phyloP scores from a whole-genome alignment of 345 rosid genomes.

The Brassica cretica region DNA sequence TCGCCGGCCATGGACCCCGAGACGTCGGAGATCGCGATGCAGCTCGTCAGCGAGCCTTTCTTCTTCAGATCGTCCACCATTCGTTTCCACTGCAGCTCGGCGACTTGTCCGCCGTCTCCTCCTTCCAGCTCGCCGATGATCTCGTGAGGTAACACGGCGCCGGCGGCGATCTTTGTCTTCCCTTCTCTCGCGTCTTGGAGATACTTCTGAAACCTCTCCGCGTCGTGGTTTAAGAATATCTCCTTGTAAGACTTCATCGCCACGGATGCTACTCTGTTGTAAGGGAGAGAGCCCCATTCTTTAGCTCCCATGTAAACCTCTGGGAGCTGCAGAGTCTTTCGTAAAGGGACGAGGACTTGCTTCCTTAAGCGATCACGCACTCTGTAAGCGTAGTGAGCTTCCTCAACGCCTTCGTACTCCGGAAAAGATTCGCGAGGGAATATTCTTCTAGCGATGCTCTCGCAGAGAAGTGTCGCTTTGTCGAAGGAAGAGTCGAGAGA shows the following conservation, averaged over 20 bases:
- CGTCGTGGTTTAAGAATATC: constrained; percentile 51
- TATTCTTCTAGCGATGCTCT: constrained; percentile 54
- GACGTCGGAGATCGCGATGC: constrained; percentile 60
- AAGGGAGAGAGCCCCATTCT: constrained; percentile 50
- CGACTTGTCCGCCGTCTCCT: constrained; percentile 49
- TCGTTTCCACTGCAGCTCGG: constrained; percentile 62
- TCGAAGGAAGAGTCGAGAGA: constrained; percentile 62
- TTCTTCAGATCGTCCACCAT: constrained; percentile 56
- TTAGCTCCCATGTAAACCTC: constrained; percentile 62
- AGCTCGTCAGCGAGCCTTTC: constrained; percentile 51
- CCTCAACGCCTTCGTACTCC: constrained; percentile 59
- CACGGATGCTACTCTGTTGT: constrained; percentile 57
- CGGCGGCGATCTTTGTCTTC: constrained; percentile 54
- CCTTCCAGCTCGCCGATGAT: constrained; percentile 44
- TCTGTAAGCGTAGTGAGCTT: constrained; percentile 63
- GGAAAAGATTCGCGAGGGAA: constrained; percentile 47
- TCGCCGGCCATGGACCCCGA: constrained; percentile 52
- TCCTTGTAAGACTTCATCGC: constrained; percentile 65
- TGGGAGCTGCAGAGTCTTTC: constrained; percentile 54
- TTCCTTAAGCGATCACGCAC: constrained; percentile 63
- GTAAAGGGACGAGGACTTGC: constrained; percentile 56
- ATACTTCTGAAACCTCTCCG: constrained; percentile 45
- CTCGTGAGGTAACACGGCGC: constrained; percentile 71
- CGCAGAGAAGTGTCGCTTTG: constrained; percentile 49
- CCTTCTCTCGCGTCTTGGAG: constrained; percentile 50